Conservation (phyloP, 805 yeast genomes). For the Yarrowia alimentaria region DNA sequence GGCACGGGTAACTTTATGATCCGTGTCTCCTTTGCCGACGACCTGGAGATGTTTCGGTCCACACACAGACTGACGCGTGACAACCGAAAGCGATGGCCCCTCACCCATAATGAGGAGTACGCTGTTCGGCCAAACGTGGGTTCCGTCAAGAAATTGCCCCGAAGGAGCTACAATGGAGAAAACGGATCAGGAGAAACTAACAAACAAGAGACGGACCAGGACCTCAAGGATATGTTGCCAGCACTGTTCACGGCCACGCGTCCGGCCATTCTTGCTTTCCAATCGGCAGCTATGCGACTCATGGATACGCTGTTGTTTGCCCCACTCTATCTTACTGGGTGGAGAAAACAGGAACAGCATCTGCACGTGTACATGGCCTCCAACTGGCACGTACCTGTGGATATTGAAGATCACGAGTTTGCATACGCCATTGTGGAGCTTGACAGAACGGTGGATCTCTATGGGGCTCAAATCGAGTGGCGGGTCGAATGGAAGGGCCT, state of each 20-base stretch:
- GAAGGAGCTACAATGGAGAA: not conserved
- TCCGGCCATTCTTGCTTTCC: constrained; percentile 40
- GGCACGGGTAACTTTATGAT: constrained; percentile 40
- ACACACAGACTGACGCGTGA: constrained; percentile 21
- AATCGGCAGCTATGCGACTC: constrained; percentile 35
- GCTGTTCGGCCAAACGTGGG: constrained; percentile 25
- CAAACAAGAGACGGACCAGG: not conserved
- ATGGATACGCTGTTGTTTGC: constrained; percentile 35
- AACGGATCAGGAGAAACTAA: not conserved
- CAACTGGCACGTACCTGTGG: constrained; percentile 29
- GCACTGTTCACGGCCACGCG: constrained; percentile 29
- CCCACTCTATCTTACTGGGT: constrained; percentile 38
- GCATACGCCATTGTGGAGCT: constrained; percentile 33
- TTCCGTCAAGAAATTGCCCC: not conserved
- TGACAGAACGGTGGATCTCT: constrained; percentile 35
- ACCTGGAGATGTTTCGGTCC: constrained; percentile 22
- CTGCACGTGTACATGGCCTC: constrained; percentile 34
- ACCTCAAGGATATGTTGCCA: too few relatives aligned
- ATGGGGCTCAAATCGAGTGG: constrained; percentile 34
- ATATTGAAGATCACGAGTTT: constrained; percentile 21
- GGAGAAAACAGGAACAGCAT: constrained; percentile 33
- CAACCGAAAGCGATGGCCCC: constrained; percentile 29
- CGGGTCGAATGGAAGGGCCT: constrained; percentile 38
- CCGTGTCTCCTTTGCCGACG: constrained; percentile 31
- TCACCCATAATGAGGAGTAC: constrained; percentile 30